Percentiles rank a stretch among this genome's conserved stretches.
These are phyloP conservation scores for Penicillium nordicum DNA, from an alignment of 2,329 filamentous ascomycete genomes.

Conservation along the genomic window DNA sequence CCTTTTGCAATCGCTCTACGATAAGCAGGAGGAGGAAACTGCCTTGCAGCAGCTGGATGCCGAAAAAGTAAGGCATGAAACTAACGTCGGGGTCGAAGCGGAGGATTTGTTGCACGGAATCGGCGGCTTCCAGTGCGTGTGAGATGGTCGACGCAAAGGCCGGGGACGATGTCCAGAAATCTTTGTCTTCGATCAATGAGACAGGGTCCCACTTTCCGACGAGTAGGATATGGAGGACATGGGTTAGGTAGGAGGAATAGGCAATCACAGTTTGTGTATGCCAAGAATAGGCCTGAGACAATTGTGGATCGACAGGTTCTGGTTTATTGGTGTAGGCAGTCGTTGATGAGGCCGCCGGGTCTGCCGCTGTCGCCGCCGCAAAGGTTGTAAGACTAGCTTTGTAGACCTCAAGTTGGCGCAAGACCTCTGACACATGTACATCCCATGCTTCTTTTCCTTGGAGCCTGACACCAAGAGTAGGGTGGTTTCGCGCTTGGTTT, in stretches of 20 bases:
- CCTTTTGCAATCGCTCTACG: slow-evolving; percentile 80
- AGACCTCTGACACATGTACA: slow-evolving; percentile 72
- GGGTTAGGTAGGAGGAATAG: slow-evolving; percentile 88
- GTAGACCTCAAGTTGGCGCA: slow-evolving; percentile 74
- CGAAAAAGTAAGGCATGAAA: slow-evolving; percentile 97
- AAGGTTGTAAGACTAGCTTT: slow-evolving; percentile 64
- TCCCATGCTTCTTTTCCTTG: slow-evolving; percentile 75
- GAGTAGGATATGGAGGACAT: slow-evolving; percentile 84
- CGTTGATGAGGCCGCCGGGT: slow-evolving; percentile 30
- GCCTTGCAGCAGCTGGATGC: slow-evolving; percentile 86
- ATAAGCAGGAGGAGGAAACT: slow-evolving; percentile 84
- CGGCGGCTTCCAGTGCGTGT: slow-evolving; percentile 83
- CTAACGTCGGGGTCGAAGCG: slow-evolving; percentile 87
- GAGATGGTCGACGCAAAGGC: slow-evolving; percentile 83
- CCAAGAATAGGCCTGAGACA: slow-evolving; percentile 36
- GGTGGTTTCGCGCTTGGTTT: slow-evolving; percentile 84
- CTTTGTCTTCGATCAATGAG: slow-evolving; percentile 86
- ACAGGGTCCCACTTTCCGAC: slow-evolving; percentile 97
- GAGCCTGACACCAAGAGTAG: slow-evolving; percentile 73
- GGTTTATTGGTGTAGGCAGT: slow-evolving; percentile 55
- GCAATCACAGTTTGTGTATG: slow-evolving; percentile 84
- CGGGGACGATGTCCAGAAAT: slow-evolving; percentile 88
- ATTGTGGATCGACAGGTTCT: slow-evolving; percentile 47
- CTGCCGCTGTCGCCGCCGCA: slow-evolving; percentile 25
- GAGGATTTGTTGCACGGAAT: slow-evolving; percentile 81